A percentile compares a stretch with the other conserved stretches of the same genome.
phyloP scores from a whole-genome alignment of 306 rosid species.

The Fragaria ananassa region DNA sequence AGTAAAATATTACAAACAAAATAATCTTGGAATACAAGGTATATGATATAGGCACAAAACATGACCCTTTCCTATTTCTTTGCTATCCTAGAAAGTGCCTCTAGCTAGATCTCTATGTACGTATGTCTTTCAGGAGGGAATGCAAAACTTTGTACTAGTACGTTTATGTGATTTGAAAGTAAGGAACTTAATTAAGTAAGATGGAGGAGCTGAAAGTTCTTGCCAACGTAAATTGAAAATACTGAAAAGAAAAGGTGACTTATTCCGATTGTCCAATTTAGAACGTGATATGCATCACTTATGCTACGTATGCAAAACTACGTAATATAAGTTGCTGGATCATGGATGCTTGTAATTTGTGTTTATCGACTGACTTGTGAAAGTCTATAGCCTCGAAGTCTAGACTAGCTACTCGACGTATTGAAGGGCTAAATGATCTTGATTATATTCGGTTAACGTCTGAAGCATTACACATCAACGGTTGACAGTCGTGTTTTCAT shows the following conservation, averaged over 20 bases:
- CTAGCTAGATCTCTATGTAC: neutral
- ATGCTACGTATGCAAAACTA: neutral
- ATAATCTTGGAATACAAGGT: neutral
- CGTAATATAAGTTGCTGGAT: neutral
- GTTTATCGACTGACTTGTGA: neutral
- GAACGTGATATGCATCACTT: neutral
- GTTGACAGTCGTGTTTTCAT: neutral
- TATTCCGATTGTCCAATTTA: neutral
- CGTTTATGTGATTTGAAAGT: conserved; percentile 2
- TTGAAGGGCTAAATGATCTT: neutral
- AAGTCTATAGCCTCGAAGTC: neutral
- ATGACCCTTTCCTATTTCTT: neutral
- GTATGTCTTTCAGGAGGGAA: neutral
- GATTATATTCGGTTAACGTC: neutral
- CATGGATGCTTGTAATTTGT: neutral
- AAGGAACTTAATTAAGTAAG: neutral
- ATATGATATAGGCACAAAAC: neutral
- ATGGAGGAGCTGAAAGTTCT: neutral
- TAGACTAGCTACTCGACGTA: neutral
- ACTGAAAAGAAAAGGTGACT: neutral
- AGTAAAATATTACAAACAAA: neutral
- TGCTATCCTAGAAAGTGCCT: neutral
- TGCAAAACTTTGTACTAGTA: neutral
- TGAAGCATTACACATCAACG: neutral
- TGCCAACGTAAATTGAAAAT: neutral